Percentiles rank a stretch among this genome's conserved stretches.
phyloP scores from a whole-genome alignment of 2,329 filamentous ascomycete species.

The Hirsutella rhossiliensis region DNA sequence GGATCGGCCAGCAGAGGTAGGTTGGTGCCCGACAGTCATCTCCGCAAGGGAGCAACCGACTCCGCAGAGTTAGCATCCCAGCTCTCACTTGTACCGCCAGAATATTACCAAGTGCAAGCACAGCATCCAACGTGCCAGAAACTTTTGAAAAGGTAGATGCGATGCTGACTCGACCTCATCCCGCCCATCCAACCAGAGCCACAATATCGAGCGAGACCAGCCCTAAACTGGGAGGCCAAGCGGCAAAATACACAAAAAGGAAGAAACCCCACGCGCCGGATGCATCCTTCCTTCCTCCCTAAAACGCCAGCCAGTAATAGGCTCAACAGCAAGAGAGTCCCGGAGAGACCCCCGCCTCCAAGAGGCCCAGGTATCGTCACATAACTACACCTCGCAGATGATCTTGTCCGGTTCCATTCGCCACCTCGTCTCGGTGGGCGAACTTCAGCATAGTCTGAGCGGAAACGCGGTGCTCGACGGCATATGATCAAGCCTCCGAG shows the following conservation, averaged over 20 bases:
- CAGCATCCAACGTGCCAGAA: too few species aligned
- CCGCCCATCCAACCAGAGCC: too few species aligned
- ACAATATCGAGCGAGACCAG: too few species aligned
- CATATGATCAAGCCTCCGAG: constrained; percentile 11
- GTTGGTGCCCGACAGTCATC: too few species aligned
- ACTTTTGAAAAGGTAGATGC: too few species aligned
- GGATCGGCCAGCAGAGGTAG: too few species aligned
- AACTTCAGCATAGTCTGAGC: neutral
- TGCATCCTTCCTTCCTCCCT: constrained; percentile 15
- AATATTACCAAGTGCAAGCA: too few species aligned
- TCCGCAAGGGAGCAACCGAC: too few species aligned
- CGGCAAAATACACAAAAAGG: constrained; percentile 4
- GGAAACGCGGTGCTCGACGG: constrained; percentile 1
- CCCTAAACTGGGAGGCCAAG: neutral
- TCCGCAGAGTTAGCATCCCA: too few species aligned
- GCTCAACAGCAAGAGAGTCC: constrained; percentile 14
- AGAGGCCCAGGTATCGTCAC: constrained; percentile 19
- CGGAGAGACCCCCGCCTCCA: constrained; percentile 9
- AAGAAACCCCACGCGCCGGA: constrained; percentile 19
- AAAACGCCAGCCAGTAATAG: constrained; percentile 18
- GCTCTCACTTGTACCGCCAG: too few species aligned
- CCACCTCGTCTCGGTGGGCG: neutral
- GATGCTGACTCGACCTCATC: too few species aligned
- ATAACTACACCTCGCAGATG: constrained; percentile 9
- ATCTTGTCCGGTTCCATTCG: constrained; percentile 2